Conservation (phyloP, 768 basidiomycete species). For the Amanita phalloides region DNA sequence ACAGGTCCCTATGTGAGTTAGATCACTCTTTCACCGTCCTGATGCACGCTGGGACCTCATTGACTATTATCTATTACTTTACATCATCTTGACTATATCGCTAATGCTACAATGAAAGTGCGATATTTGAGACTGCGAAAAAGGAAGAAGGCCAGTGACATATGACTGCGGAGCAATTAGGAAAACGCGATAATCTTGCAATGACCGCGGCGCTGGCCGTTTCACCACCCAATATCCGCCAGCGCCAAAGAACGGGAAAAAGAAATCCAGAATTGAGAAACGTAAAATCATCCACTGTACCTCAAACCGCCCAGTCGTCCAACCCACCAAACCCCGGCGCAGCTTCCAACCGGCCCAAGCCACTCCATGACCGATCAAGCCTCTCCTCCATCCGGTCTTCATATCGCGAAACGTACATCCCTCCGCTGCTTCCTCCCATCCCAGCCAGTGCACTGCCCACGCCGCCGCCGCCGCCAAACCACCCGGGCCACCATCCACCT, state of each 20-base stretch:
- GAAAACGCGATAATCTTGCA: no score
- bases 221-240: not conserved
- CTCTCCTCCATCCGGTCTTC: constrained; percentile 45
- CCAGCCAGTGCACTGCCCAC: constrained; percentile 12
- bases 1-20: no score
- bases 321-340: constrained; percentile 18
- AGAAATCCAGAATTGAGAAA: not conserved
- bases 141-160: not conserved
- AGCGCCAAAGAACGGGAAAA: not conserved
- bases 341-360: constrained; percentile 18
- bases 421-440: constrained; percentile 10
- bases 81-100: not conserved
- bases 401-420: constrained; percentile 14
- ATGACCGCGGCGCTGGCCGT: no score
- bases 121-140: not conserved
- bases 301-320: constrained; percentile 51
- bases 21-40: no score
- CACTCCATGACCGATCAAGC: constrained; percentile 38
- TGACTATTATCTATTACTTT: not conserved
- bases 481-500: constrained; percentile 8
- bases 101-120: not conserved
- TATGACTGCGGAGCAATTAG: not conserved
- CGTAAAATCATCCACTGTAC: not conserved
- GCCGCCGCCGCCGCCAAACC: constrained; percentile 7
- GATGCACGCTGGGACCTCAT: not conserved